These are phyloP conservation scores for Monosporascus sp. DNA, from an alignment of 2,329 filamentous ascomycete species.

Conservation along the genomic window DNA sequence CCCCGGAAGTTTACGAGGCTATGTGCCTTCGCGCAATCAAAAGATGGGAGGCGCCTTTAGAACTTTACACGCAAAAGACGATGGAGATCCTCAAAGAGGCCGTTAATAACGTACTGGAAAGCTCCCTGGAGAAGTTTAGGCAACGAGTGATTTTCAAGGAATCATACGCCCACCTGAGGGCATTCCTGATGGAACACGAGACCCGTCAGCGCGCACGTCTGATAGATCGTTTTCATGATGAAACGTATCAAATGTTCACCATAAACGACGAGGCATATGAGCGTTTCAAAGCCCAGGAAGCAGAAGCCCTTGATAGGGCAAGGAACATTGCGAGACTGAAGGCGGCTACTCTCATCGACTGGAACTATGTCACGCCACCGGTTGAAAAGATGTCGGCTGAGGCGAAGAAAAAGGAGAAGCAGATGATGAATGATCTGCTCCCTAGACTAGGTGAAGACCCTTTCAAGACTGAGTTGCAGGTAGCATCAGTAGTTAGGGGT, in stretches of 20 bases:
- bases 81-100: conserved; percentile 41
- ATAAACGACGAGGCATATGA: conserved; percentile 45
- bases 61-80: conserved; percentile 41
- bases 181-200: conserved; percentile 37
- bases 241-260: conserved; percentile 52
- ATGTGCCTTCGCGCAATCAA: conserved; percentile 51
- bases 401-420: conserved; percentile 38
- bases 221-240: conserved; percentile 43
- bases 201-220: conserved; percentile 33
- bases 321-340: conserved; percentile 46
- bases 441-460: conserved; percentile 50
- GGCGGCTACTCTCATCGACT: conserved; percentile 30
- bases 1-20: conserved; percentile 53
- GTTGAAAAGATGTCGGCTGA: conserved; percentile 40
- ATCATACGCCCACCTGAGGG: conserved; percentile 35
- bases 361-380: conserved; percentile 22
- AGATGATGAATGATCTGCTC: conserved; percentile 34
- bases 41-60: conserved; percentile 52
- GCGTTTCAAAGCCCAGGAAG: conserved; percentile 40
- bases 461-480: conserved; percentile 54
- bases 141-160: conserved; percentile 46
- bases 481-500: conserved; percentile 57
- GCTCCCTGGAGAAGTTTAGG: conserved; percentile 40
- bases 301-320: conserved; percentile 37
- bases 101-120: conserved; percentile 40